Percentiles rank a stretch among this genome's conserved stretches.
phyloP scores from a whole-genome alignment of 2,329 filamentous ascomycete genomes.

The Whalleya microplaca region DNA sequence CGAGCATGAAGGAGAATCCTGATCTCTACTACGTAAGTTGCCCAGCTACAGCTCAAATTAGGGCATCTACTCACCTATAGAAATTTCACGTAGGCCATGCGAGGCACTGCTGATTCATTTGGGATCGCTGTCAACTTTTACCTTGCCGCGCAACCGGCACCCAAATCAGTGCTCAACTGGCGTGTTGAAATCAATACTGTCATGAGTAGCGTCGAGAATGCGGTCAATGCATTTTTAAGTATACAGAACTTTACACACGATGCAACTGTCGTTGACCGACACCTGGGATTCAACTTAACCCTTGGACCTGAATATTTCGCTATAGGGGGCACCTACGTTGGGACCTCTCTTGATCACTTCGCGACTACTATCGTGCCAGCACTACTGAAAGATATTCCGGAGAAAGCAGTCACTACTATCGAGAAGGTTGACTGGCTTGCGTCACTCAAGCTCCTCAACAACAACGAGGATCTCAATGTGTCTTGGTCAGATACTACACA shows the following conservation, averaged over 20 bases:
- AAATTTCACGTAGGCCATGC: slow-evolving; percentile 38
- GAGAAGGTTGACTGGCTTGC: slow-evolving; percentile 29
- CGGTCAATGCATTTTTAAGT: slow-evolving; percentile 26
- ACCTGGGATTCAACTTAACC: slow-evolving; percentile 35
- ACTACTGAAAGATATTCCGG: slow-evolving; percentile 30
- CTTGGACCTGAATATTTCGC: slow-evolving; percentile 29
- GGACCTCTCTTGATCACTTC: slow-evolving; percentile 32
- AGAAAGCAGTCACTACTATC: neutral
- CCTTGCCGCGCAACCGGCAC: slow-evolving; percentile 38
- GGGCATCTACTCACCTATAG: neutral
- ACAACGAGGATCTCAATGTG: slow-evolving; percentile 22
- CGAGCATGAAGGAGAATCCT: slow-evolving; percentile 17
- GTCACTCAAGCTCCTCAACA: slow-evolving; percentile 24
- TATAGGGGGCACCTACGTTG: slow-evolving; percentile 40
- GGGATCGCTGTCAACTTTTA: slow-evolving; percentile 44
- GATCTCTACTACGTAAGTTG: slow-evolving; percentile 36
- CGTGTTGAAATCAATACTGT: slow-evolving; percentile 21
- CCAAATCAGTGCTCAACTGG: slow-evolving; percentile 43
- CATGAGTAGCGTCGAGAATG: slow-evolving; percentile 17
- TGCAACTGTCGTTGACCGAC: slow-evolving; percentile 32
- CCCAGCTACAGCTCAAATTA: neutral
- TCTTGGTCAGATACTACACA: slow-evolving; percentile 17
- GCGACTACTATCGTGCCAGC: slow-evolving; percentile 32
- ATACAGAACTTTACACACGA: slow-evolving; percentile 41
- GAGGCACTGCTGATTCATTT: slow-evolving; percentile 45